Evolutionary conservation across 2,329 filamentous ascomycete genomes (phyloP), one percentile per base, ranked within the genome.

Genomic region (Pseudogymnoascus sp.): DNA sequence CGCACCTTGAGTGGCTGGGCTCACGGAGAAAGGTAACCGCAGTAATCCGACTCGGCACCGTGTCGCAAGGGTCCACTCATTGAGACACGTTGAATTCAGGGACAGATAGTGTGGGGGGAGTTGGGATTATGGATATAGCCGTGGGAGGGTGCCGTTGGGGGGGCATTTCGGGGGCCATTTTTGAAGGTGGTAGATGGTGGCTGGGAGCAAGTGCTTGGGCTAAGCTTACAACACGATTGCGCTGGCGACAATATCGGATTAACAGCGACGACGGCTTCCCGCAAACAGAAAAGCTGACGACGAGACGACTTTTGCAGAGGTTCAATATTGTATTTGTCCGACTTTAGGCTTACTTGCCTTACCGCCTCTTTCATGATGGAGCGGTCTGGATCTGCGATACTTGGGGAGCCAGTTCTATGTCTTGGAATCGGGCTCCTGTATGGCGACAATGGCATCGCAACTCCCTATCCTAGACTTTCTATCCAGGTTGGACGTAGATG

Each of bases 1-100:
- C 28, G 47, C 28, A 8, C 30, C 28, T 9, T 53, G 47, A 53
- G n/a, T 53, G 47, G 47, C 47, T 33, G 28, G n/a, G 47, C 47
- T n/a, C 25, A 33, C 25, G 47, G 47, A 53, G 47, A 33, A 18
- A 53, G n/a, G 47, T 53, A 33, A 53, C 47, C 47, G 28, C 28
- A 53, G n/a, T 28, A 53, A 53, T 20, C 47, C 47, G 47, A 28
- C 47, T 53, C 47, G 47, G 47, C 28, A 5, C 47, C 28, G 28
- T 53, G 9, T 53, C 47, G 28, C 28, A 53, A 53, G 47, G 47
- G 28, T 53, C 47, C 47, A 11, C 47, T 28, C n/a, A 18, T 35
- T 35, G 47, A 53, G 47, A 53, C 47, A 53, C 47, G 47, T 53
- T 53, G 47, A 53, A 15, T 28, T 33, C 47, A 53, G 28, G 47